phyloP scores from a whole-genome alignment of 352 stramenopile species.

The Globisporangium apiculatum region DNA sequence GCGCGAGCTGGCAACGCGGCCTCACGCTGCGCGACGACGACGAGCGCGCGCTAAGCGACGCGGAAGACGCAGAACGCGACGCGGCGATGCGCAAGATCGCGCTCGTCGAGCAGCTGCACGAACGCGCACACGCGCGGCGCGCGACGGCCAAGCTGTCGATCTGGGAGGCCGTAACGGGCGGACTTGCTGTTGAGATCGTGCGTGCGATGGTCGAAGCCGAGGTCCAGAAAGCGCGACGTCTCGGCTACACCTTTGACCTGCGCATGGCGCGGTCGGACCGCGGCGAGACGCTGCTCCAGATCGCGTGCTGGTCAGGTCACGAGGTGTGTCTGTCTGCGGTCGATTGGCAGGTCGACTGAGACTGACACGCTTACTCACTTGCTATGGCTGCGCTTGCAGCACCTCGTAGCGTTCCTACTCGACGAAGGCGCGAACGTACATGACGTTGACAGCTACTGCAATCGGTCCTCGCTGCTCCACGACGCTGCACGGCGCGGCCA shows the following conservation, averaged over 20 bases:
- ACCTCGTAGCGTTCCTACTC: constrained; percentile 49
- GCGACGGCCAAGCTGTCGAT: constrained; percentile 44
- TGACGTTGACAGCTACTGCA: constrained; percentile 43
- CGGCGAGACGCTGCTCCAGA: constrained; percentile 55
- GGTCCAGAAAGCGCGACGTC: constrained; percentile 53
- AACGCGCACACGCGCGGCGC: constrained; percentile 17
- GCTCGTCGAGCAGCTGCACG: constrained; percentile 14
- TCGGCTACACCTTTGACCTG: constrained; percentile 50
- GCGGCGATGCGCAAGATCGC: constrained; percentile 8
- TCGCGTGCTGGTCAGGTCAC: constrained; percentile 67
- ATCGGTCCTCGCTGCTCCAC: constrained; percentile 59
- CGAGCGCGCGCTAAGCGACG: background rate
- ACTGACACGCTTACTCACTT: too few relatives aligned
- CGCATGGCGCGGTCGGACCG: constrained; percentile 37
- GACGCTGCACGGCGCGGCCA: constrained; percentile 53
- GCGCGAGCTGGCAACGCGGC: constrained; percentile 34
- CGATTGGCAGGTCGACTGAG: too few relatives aligned
- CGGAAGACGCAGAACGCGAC: constrained; percentile 9
- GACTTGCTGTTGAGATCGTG: constrained; percentile 35
- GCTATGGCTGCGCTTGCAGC: constrained; percentile 12
- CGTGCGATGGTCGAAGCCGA: constrained; percentile 47
- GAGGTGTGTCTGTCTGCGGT: constrained; percentile 14
- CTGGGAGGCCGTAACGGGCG: constrained; percentile 61
- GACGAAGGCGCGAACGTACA: constrained; percentile 50
- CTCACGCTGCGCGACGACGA: constrained; percentile 30